Base-by-base conservation (phyloP, 2,329 filamentous ascomycete species). In the Lizonia empirigonia region DNA sequence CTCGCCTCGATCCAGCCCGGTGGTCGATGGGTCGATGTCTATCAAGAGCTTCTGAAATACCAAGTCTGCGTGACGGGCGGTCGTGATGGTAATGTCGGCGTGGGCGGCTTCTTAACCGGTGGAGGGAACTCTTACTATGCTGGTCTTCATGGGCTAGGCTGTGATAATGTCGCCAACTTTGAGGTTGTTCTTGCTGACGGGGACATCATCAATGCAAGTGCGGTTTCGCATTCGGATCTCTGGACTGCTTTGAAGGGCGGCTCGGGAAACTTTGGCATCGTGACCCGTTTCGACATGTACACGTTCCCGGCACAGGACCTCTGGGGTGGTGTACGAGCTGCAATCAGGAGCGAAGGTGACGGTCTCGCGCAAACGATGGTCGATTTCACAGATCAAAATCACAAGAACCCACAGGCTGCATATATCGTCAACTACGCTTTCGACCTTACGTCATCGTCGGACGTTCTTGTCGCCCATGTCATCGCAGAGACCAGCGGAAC, bases 211-310 rank as follows among this genome's bases (percentile, higher is more conserved):
- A 59, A 76, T 19, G 76, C 69, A 12, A 77, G 73, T 29, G 57
- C 64, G 0, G 58, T 58, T 49, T 63, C 62, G 38, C 55, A 67
- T 30, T 40, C 62, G 4, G 74, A 77, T 39, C 68, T 78, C 2
- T 77, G 65, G 57, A 64, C 62, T 36, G 75, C 75, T 18, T 56
- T 78, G 30, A 77, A 77, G 54, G 75, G 75, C 3, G 76, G 76
- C n/a, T 71, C 68, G 47, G 72, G 64, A 48, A 77, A 77, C 57
- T 77, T 77, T 41, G 75, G 75, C 3, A 58, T 77, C 4, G 74
- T 77, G 12, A 76, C 75, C 1, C 63, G 71, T 3, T 76, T 77
- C 40, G 73, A 76, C 29, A 37, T 77, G 5, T 59, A 69, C 53
- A 67, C 56, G 10, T 63, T 58, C 19, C 53, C 53, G 8, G 47